A percentile compares a stretch with the other conserved stretches of the same genome.
These are phyloP conservation scores for Cryphonectria japonica DNA, from an alignment of 2,329 filamentous ascomycete genomes.

Conservation along the genomic window DNA sequence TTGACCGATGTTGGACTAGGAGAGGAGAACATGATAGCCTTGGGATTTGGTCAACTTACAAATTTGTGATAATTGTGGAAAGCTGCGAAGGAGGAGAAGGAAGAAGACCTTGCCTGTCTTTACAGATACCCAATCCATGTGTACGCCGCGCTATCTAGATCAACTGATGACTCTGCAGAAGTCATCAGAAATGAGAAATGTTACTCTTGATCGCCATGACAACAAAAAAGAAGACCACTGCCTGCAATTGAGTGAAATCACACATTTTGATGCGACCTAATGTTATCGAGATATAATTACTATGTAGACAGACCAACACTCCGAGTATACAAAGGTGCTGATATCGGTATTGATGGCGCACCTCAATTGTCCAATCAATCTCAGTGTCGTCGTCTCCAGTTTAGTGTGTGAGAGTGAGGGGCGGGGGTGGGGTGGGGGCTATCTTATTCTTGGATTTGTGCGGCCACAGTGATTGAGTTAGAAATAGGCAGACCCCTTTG, in stretches of 20 bases:
- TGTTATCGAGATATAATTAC: not conserved
- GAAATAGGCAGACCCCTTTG: no score
- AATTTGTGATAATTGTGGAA: not conserved
- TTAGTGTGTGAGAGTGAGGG: no score
- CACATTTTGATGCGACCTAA: not conserved
- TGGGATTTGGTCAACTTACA: not conserved
- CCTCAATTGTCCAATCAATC: no score
- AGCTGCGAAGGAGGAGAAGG: not conserved
- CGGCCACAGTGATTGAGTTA: no score
- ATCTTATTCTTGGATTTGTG: no score
- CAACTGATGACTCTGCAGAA: constrained; percentile 12
- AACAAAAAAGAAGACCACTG: not conserved
- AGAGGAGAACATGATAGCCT: not conserved
- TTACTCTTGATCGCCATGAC: not conserved
- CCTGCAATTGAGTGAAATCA: not conserved
- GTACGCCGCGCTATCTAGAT: not conserved
- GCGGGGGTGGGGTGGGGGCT: no score
- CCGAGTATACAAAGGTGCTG: no score
- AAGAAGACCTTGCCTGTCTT: not conserved
- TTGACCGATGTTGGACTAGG: not conserved
- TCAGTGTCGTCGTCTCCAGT: no score
- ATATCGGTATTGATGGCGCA: no score
- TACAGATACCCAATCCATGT: constrained; percentile 6
- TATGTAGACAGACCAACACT: no score
- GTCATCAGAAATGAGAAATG: not conserved